Percentiles rank a stretch among this genome's conserved stretches.
phyloP scores from a whole-genome alignment of 306 rosid species.

The Mimosa bimucronata region DNA sequence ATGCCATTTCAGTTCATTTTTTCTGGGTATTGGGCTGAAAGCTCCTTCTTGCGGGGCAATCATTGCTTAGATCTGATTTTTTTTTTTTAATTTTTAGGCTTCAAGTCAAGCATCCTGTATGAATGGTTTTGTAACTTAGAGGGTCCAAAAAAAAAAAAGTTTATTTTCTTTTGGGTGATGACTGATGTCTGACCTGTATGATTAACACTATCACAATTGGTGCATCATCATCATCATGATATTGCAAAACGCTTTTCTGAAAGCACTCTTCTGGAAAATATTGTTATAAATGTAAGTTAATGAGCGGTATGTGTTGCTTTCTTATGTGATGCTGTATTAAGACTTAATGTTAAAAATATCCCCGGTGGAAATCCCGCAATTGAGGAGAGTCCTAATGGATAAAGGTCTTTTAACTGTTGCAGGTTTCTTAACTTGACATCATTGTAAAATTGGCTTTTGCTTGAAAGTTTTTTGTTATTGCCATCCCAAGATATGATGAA shows the following conservation, averaged over 20 bases:
- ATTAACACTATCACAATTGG: neutral
- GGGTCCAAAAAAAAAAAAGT: neutral
- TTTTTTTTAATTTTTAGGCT: neutral
- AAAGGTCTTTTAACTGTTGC: conserved; percentile 8
- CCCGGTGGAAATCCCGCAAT: neutral
- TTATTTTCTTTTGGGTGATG: neutral
- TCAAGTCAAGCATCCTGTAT: neutral
- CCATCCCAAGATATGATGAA: conserved; percentile 44
- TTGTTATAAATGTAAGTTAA: neutral
- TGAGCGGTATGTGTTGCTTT: neutral
- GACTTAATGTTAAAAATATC: neutral
- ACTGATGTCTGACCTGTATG: neutral
- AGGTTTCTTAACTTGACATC: conserved; percentile 29
- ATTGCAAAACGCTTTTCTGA: neutral
- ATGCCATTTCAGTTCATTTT: neutral
- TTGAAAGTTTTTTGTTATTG: conserved; percentile 23
- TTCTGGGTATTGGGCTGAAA: neutral
- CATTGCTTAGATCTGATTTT: conserved; percentile 37
- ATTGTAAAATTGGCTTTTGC: conserved; percentile 7
- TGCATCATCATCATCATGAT: neutral
- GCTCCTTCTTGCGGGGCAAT: conserved; percentile 12
- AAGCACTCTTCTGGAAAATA: neutral
- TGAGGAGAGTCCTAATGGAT: conserved; percentile 12
- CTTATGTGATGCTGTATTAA: conserved; percentile 1
- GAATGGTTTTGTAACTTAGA: neutral